Evolutionary conservation across 371 early-diverging fungal species (phyloP), one percentile per base, ranked within the genome.

Genomic region (Actinomucor elegans): DNA sequence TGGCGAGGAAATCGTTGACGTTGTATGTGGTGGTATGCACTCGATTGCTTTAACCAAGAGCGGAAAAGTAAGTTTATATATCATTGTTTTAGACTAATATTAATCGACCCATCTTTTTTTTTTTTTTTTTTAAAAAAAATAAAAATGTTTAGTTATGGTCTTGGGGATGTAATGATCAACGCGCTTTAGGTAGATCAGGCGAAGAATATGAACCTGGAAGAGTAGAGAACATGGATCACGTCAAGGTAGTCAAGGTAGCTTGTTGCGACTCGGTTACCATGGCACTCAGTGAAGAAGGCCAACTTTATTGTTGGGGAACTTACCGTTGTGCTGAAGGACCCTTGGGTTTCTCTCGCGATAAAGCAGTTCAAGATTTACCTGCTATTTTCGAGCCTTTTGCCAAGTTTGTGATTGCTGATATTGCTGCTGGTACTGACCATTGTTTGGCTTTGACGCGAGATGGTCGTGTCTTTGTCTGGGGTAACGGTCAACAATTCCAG

Each of bases 91-190:
- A 36, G 10, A 4, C 36, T 9, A 36, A 15, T n/a, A n/a, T n/a
- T n/a, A n/a, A n/a, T n/a, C n/a, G n/a, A n/a, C n/a, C n/a, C n/a
- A n/a, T n/a, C n/a, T n/a, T n/a, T n/a, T n/a, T 12, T 15, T 37
- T 12, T 44, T 29, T 29, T 9, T 35, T 35, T 35, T 35, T 8
- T 35, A 2, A 31, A 10, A 31, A 7, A 10, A 31, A 31, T 12
- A 31, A 7, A 31, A 10, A 31, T 31, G 12, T 31, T 3, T 48
- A 85, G 80, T 64, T 92, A 20, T 89, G 79, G 75, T 86, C 95
- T 33, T 99, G 98, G 98, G 99, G 99, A 2, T 94, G 97, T 79
- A 99, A 99, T 69, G 99, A 99, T 75, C 96, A 99, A 70, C 74
- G 83, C 53, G 96, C 97, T n/a, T 82, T 99, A 15, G 99, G 99